phyloP scores from a whole-genome alignment of 2,329 filamentous ascomycete species.

The Penicillium sp. region DNA sequence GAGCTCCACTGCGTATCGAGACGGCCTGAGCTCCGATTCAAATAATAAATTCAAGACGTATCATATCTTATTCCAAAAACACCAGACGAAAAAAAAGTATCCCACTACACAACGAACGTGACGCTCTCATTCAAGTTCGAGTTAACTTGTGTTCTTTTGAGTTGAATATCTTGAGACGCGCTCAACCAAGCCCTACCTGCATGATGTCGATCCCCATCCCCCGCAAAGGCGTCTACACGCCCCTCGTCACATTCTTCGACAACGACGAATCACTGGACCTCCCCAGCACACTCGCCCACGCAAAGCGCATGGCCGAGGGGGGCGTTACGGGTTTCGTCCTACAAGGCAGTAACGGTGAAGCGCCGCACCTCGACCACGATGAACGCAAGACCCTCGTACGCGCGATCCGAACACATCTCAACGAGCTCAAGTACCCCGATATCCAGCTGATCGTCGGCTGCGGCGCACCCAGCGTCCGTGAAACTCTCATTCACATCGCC shows the following conservation, averaged over 20 bases:
- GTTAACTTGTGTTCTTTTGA: no score
- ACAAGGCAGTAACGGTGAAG: constrained; percentile 76
- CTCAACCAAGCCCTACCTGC: no score
- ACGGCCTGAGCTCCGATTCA: no score
- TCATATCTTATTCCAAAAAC: no score
- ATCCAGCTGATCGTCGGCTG: constrained; percentile 54
- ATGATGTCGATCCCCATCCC: no score
- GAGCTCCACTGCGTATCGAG: no score
- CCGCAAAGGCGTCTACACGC: background rate
- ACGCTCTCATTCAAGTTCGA: no score
- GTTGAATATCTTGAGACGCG: no score
- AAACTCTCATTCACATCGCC: constrained; percentile 66
- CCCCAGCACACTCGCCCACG: background rate
- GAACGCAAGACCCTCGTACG: constrained; percentile 55
- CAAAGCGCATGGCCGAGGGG: constrained; percentile 59
- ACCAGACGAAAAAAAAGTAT: no score
- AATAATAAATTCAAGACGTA: no score
- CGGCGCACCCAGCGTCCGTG: constrained; percentile 69
- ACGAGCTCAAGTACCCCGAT: background rate
- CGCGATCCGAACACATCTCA: constrained; percentile 1
- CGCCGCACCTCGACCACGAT: constrained; percentile 69
- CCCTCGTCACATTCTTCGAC: background rate
- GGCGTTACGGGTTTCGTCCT: constrained; percentile 72
- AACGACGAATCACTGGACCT: background rate
- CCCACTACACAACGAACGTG: no score